Conservation (phyloP, 805 yeast species). For the Ogataea minuta region DNA sequence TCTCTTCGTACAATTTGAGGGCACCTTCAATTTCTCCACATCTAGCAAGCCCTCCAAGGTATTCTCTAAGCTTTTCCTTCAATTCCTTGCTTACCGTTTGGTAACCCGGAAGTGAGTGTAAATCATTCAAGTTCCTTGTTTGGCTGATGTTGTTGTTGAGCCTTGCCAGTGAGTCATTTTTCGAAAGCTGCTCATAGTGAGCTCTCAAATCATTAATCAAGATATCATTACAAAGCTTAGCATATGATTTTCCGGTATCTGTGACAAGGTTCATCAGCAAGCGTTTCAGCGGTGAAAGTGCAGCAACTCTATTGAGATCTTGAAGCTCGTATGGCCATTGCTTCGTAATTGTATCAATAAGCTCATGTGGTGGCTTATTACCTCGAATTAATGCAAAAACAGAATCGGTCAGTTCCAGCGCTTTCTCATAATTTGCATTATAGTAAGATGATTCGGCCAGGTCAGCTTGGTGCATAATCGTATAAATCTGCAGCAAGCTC, state of each 20-base stretch:
- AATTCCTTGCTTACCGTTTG: slow-evolving; percentile 30
- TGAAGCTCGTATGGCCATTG: slow-evolving; percentile 46
- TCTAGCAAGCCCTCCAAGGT: slow-evolving; percentile 55
- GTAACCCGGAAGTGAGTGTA: slow-evolving; percentile 4
- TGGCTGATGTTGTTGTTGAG: slow-evolving; percentile 29
- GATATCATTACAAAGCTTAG: slow-evolving; percentile 51
- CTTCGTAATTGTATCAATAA: slow-evolving; percentile 31
- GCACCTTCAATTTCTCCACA: slow-evolving; percentile 63
- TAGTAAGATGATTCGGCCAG: slow-evolving; percentile 47
- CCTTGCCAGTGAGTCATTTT: slow-evolving; percentile 50
- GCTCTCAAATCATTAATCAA: slow-evolving; percentile 60
- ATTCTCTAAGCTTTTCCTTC: slow-evolving; percentile 42
- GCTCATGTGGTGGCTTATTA: slow-evolving; percentile 32
- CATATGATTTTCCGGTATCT: slow-evolving; percentile 70
- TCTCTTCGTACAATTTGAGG: slow-evolving; percentile 62
- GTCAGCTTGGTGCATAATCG: slow-evolving; percentile 44
- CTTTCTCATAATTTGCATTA: slow-evolving; percentile 46
- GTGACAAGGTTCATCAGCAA: slow-evolving; percentile 53
- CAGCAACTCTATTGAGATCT: slow-evolving; percentile 47
- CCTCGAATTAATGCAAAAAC: slow-evolving; percentile 62
- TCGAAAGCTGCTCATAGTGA: slow-evolving; percentile 50
- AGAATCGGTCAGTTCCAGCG: slow-evolving; percentile 57
- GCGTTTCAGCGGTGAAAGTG: slow-evolving; percentile 49
- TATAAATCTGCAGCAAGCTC: slow-evolving; percentile 53
- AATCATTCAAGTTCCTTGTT: slow-evolving; percentile 9